Percentiles rank a stretch among this genome's conserved stretches.
These are phyloP conservation scores for Yamadazyma triangularis DNA, from an alignment of 1,139 yeast genomes.

Conservation along the genomic window DNA sequence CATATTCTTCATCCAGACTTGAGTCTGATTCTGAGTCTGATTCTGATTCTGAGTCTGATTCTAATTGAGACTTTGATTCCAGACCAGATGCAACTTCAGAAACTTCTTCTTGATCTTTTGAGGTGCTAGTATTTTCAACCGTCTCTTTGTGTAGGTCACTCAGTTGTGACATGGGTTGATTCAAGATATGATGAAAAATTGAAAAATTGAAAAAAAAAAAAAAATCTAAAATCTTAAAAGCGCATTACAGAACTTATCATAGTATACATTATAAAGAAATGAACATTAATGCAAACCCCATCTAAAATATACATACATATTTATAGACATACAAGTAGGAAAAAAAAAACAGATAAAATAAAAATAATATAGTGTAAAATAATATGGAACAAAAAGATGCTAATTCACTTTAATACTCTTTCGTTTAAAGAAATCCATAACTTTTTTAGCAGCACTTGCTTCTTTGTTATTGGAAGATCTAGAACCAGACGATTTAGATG, in stretches of 20 bases:
- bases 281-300: neutral
- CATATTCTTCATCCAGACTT: conserved; percentile 10
- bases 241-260: no score
- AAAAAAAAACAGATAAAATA: neutral
- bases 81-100: neutral
- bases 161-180: no score
- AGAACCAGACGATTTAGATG: conserved; percentile 14
- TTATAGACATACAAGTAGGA: no score
- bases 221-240: no score
- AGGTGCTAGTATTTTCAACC: no score
- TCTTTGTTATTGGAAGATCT: conserved; percentile 24
- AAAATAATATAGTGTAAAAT: no score
- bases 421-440: conserved; percentile 77
- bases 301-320: neutral
- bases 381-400: conserved; percentile 1
- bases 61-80: neutral
- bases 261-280: neutral
- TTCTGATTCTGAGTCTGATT: conserved; percentile 3
- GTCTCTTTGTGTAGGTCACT: no score
- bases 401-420: conserved; percentile 51
- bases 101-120: neutral
- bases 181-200: no score
- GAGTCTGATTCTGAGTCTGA: conserved; percentile 4
- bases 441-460: conserved; percentile 71
- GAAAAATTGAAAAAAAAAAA: no score